A percentile compares a stretch with the other conserved stretches of the same genome.
Conservation (phyloP, 805 yeast genomes). For the Isabelozyma pseudorhagii region DNA sequence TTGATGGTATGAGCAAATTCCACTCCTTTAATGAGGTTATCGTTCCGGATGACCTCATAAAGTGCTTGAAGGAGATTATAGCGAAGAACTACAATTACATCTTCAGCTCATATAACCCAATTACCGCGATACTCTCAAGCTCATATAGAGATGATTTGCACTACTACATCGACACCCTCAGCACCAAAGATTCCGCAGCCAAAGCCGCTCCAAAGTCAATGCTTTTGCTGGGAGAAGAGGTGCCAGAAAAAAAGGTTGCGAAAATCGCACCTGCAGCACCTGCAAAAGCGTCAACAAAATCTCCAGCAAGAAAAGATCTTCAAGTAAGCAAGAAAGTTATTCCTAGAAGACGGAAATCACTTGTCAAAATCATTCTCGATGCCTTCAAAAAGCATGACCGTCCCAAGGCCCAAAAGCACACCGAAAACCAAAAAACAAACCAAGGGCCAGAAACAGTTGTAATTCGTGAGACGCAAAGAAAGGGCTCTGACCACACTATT, state of each 20-base stretch:
- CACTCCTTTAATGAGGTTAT: conserved; percentile 18
- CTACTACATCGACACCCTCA: conserved; percentile 7
- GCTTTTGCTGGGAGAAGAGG: background rate
- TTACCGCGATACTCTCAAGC: conserved; percentile 18
- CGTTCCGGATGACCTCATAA: conserved; percentile 15
- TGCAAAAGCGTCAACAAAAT: background rate
- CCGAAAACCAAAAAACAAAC: background rate
- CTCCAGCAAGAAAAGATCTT: too few relatives aligned
- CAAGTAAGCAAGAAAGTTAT: background rate
- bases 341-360: conserved; percentile 1
- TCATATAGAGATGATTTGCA: conserved; percentile 14
- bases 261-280: background rate
- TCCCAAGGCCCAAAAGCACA: background rate
- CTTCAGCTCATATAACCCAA: conserved; percentile 18
- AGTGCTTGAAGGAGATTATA: conserved; percentile 18
- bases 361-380: background rate
- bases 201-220: background rate
- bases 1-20: conserved; percentile 14
- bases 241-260: background rate
- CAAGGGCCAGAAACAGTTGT: background rate
- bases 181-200: background rate
- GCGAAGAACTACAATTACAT: conserved; percentile 15
- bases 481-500: conserved; percentile 12
- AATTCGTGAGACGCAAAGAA: conserved; percentile 4
- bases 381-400: conserved; percentile 1